Conservation (phyloP, 1,284 basidiomycete genomes). For the Rhodotorula glutinis region DNA sequence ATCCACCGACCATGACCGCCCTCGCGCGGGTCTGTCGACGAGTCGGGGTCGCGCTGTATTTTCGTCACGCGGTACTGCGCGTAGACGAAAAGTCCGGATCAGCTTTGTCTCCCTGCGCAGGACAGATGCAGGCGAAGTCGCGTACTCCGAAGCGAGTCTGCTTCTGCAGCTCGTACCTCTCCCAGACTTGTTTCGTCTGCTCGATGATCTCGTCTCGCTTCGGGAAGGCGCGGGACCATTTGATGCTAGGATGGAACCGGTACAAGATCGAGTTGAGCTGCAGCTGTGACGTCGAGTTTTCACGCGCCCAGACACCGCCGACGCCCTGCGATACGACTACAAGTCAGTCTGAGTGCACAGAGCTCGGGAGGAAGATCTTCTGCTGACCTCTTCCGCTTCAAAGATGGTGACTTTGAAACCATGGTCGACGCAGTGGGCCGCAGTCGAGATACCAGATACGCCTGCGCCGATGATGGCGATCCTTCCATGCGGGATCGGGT, state of each 20-base stretch:
- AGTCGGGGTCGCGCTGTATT: constrained; percentile 41
- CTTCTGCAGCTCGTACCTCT: constrained; percentile 56
- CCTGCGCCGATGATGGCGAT: constrained; percentile 58
- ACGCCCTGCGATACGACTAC: constrained; percentile 14
- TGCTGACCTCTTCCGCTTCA: constrained; percentile 48
- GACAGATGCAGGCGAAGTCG: no score
- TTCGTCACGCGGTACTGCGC: constrained; percentile 32
- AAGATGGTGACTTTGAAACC: constrained; percentile 59
- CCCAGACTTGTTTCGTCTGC: constrained; percentile 59
- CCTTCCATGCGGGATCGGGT: constrained; percentile 49
- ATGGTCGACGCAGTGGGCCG: constrained; percentile 50
- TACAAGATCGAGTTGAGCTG: constrained; percentile 63
- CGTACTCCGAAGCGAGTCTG: constrained; percentile 56
- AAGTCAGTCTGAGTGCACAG: neutral
- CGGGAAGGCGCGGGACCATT: constrained; percentile 57
- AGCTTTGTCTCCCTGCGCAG: neutral
- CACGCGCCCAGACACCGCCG: constrained; percentile 60
- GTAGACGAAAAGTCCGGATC: neutral
- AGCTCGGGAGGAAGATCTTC: no score
- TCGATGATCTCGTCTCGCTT: constrained; percentile 59
- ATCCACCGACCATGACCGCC: constrained; percentile 56
- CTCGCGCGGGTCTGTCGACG: constrained; percentile 46
- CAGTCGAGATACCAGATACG: constrained; percentile 25
- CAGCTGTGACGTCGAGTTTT: constrained; percentile 60
- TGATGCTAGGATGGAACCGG: constrained; percentile 56